These are phyloP conservation scores for Lactifluus piperatus DNA, from an alignment of 768 basidiomycete species.

Conservation along the genomic window DNA sequence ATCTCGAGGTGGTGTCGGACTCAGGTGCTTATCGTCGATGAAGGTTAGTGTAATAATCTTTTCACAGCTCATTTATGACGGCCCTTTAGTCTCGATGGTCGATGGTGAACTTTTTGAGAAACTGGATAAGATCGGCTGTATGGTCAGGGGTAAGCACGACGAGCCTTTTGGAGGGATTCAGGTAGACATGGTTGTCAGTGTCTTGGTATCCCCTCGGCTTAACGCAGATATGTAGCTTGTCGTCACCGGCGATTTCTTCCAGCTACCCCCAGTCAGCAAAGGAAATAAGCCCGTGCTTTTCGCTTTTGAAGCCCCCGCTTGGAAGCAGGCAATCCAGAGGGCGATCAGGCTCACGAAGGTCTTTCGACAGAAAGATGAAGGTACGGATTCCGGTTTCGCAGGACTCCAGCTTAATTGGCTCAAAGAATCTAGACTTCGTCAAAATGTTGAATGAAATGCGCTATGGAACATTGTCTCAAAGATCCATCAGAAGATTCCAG, in stretches of 20 bases:
- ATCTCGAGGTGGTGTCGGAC: conserved; percentile 72
- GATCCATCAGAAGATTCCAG: conserved; percentile 65
- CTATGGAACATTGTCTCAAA: conserved; percentile 59
- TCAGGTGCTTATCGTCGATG: conserved; percentile 76
- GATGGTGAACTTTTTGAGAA: conserved; percentile 93
- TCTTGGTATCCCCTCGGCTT: not conserved
- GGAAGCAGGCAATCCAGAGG: conserved; percentile 64
- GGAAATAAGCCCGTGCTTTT: conserved; percentile 58
- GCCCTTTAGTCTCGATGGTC: conserved; percentile 83
- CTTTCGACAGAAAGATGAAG: conserved; percentile 88
- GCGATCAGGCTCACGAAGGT: conserved; percentile 94
- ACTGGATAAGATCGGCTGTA: conserved; percentile 58
- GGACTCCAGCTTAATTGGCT: conserved; percentile 3
- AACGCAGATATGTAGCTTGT: conserved; percentile 45
- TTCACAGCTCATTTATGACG: conserved; percentile 2
- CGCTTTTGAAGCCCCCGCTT: conserved; percentile 81
- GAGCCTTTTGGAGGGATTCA: conserved; percentile 93
- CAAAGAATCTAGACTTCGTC: conserved; percentile 58
- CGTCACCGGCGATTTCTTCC: conserved; percentile 97
- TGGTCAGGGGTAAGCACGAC: conserved; percentile 44
- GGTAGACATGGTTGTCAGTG: conserved; percentile 30
- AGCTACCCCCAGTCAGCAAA: conserved; percentile 86
- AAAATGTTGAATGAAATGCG: conserved; percentile 99
- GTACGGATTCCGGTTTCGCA: conserved; percentile 33
- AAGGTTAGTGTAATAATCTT: conserved; percentile 39